These are phyloP conservation scores for Cinnamomum chago DNA, from an alignment of 164 flowering plant genomes.

Conservation along the genomic window DNA sequence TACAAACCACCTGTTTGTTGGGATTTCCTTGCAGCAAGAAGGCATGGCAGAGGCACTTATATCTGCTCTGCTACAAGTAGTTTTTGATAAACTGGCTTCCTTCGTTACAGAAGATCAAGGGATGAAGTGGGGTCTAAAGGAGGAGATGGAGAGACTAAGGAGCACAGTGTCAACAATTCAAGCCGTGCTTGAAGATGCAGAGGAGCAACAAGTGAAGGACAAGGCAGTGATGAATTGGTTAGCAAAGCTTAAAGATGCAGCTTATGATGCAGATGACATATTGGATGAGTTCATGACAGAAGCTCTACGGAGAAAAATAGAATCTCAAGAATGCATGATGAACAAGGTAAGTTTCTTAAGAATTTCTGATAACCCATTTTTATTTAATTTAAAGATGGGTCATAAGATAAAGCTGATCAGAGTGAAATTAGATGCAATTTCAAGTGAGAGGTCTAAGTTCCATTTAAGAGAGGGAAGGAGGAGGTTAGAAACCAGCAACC, in stretches of 20 bases:
- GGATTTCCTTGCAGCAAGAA: not conserved
- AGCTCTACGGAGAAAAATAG: conserved; percentile 1
- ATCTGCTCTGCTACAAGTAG: not conserved
- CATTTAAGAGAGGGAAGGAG: not conserved
- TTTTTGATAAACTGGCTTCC: not conserved
- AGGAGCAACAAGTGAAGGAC: not conserved
- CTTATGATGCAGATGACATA: conserved; percentile 10
- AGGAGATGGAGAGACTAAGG: conserved; percentile 1
- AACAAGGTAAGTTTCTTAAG: not conserved
- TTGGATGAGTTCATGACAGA: conserved; percentile 6
- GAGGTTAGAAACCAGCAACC: not conserved
- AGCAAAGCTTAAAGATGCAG: conserved; percentile 5
- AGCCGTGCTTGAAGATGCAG: conserved; percentile 12
- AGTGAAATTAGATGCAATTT: not conserved
- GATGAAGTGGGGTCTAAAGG: not conserved
- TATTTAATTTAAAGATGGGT: not conserved
- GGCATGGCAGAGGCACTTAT: conserved; percentile 1
- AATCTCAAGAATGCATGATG: not conserved
- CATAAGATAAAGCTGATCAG: conserved; percentile 1
- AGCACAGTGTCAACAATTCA: conserved; percentile 1
- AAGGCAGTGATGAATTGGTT: conserved; percentile 1
- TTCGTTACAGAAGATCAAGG: not conserved
- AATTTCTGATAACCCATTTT: not conserved
- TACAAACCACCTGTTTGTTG: not conserved
- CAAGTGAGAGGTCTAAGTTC: conserved; percentile 2